Base-by-base conservation (phyloP, 192 early-diverging fungal species). In the Mortierella hygrophila region DNA sequence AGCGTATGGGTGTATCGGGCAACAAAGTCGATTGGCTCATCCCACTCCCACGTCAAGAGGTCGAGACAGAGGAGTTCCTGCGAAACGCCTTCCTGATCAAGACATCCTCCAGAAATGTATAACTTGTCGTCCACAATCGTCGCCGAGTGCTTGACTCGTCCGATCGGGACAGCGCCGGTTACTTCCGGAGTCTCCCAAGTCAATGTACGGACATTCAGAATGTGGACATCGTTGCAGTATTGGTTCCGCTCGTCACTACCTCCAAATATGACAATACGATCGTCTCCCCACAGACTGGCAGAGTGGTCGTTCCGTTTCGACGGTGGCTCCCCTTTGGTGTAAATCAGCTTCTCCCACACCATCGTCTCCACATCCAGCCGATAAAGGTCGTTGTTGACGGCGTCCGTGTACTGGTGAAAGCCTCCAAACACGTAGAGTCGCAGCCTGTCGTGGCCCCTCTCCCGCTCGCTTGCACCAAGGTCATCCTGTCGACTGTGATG, bases 251-350 rank as follows among this genome's bases (percentile, higher is more conserved):
- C 89, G 72, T 94, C 93, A 40, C 85, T 91, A 6, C 94, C 94
- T 68, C 94, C 94, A 88, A 93, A 94, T 16, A 95, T 92, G 18
- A 95, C 80, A 29, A 95, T 78, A 54, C 93, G 92, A 76, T 91
- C 82, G 9, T 79, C 75, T 23, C 90, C 87, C 93, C 93, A 94
- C 20, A 91, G 80, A 11, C 88, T 92, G 37, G 93, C 89, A 13
- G 93, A 90, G 74, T 94, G 94, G 68, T 93, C 93, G 74, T 88
- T 94, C 29, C 93, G 88, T 76, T 93, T 91, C 20, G 90, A 90
- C 21, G 92, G 91, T 32, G 85, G 84, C 41, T 81, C 78, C 29
- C 91, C 92, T 32, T 91, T 91, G 44, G 90, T 90, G 65, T 91
- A 89, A 29, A 92, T 88, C 20, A 93, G 75, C 38, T 87, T 85